Conservation (phyloP, 352 stramenopile genomes). For the Phytophthora quininea region DNA sequence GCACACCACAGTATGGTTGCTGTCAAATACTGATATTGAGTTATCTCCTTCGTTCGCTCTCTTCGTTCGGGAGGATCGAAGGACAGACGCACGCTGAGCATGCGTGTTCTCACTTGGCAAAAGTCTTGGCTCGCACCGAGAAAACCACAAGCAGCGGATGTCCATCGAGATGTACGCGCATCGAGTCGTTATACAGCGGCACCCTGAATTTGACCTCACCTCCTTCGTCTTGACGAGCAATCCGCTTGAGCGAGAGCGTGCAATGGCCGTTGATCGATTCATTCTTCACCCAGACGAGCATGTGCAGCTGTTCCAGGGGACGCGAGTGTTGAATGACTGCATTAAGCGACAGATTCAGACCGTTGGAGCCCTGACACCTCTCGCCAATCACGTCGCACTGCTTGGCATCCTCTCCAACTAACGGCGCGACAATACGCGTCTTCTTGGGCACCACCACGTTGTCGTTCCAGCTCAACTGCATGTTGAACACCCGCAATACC, state of each 20-base stretch:
- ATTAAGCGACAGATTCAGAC: constrained; percentile 71
- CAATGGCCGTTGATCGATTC: constrained; percentile 82
- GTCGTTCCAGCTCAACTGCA: constrained; percentile 74
- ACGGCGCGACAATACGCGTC: constrained; percentile 71
- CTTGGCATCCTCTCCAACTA: constrained; percentile 79
- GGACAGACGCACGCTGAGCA: constrained; percentile 24
- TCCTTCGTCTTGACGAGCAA: constrained; percentile 69
- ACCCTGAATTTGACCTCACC: constrained; percentile 79
- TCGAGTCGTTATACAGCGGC: constrained; percentile 81
- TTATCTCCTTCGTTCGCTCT: constrained; percentile 25
- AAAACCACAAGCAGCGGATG: constrained; percentile 78
- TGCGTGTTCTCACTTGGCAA: constrained; percentile 65
- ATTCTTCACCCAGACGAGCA: constrained; percentile 87
- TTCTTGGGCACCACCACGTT: constrained; percentile 82
- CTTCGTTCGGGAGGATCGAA: constrained; percentile 14
- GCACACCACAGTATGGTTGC: neutral
- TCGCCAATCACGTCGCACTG: constrained; percentile 84
- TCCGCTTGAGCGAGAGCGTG: constrained; percentile 80
- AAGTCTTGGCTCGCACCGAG: constrained; percentile 83
- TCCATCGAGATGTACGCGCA: constrained; percentile 74
- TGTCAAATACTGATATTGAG: constrained; percentile 20
- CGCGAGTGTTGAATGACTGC: constrained; percentile 74
- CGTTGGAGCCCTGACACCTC: constrained; percentile 55
- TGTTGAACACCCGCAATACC: constrained; percentile 76
- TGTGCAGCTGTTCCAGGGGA: constrained; percentile 78